These are phyloP conservation scores for Fusarium sulawesiense DNA, from an alignment of 2,329 filamentous ascomycete genomes.

Conservation along the genomic window DNA sequence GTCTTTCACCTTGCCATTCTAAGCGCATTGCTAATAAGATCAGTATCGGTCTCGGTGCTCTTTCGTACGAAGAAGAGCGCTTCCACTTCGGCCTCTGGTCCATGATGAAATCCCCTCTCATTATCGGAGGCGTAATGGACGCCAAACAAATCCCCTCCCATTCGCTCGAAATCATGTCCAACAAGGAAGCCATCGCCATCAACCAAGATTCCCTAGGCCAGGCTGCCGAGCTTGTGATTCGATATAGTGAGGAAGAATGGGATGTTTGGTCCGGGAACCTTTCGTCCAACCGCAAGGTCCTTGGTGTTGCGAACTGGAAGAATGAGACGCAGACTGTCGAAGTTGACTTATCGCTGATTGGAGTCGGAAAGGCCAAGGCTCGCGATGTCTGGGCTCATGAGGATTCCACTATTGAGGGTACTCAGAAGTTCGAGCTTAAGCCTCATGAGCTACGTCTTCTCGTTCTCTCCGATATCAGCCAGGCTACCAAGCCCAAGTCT, in stretches of 20 bases:
- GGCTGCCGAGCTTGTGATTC: conserved; percentile 61
- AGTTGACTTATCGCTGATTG: conserved; percentile 55
- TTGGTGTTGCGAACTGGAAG: conserved; percentile 63
- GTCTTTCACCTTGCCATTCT: not conserved
- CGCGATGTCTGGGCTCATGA: conserved; percentile 55
- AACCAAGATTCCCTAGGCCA: conserved; percentile 67
- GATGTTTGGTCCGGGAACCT: conserved; percentile 64
- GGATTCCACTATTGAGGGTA: conserved; percentile 50
- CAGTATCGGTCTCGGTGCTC: conserved; percentile 59
- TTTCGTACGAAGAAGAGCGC: conserved; percentile 60
- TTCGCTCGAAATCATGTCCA: conserved; percentile 59
- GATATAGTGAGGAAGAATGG: conserved; percentile 61
- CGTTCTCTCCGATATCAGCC: conserved; percentile 51
- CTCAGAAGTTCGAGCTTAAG: conserved; percentile 49
- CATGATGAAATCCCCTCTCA: conserved; percentile 62
- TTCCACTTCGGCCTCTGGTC: conserved; percentile 66
- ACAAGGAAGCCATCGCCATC: conserved; percentile 66
- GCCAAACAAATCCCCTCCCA: conserved; percentile 50
- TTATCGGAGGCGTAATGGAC: conserved; percentile 59
- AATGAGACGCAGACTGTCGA: conserved; percentile 56
- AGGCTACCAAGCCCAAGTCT: conserved; percentile 35
- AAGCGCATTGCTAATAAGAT: not conserved
- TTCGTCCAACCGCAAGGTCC: conserved; percentile 55
- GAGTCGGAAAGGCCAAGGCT: conserved; percentile 53
- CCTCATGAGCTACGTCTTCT: conserved; percentile 56